Evolutionary conservation across 495 filamentous ascomycete species (phyloP).

Genomic region (Cryomyces minteri): DNA sequence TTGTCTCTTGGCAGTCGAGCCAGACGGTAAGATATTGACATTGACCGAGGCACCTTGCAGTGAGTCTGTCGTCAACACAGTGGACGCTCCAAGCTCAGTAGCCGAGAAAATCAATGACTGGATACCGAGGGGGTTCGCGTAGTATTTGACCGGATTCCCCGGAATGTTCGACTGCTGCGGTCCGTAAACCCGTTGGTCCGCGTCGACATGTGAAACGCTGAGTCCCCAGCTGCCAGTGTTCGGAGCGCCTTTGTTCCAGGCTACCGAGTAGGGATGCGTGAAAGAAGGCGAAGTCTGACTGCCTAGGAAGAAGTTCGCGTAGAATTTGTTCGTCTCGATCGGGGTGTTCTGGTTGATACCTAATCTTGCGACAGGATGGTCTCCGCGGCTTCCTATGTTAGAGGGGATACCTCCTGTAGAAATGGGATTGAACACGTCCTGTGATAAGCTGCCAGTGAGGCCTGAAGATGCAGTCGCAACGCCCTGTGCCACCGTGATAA

Average conservation of each 20-base stretch:
- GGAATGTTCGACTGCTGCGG: constrained; percentile 31
- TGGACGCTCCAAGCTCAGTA: constrained; percentile 40
- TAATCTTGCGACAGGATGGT: constrained; percentile 17
- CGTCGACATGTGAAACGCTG: constrained; percentile 51
- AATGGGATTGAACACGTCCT: no score
- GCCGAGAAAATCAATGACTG: constrained; percentile 69
- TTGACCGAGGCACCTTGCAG: constrained; percentile 53
- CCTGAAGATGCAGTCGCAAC: no score
- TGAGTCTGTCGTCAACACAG: constrained; percentile 41
- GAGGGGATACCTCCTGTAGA: no score
- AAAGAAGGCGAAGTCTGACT: constrained; percentile 51
- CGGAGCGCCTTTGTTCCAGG: constrained; percentile 57
- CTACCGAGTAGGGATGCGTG: constrained; percentile 71
- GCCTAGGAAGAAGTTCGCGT: constrained; percentile 72
- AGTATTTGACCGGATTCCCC: constrained; percentile 49
- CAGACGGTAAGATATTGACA: constrained; percentile 40
- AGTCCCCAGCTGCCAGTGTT: constrained; percentile 55
- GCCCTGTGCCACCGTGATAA: no score
- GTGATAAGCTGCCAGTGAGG: no score
- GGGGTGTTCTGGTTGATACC: constrained; percentile 27
- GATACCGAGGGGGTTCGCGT: constrained; percentile 65
- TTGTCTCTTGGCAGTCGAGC: constrained; percentile 18
- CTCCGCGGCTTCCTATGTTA: constrained; percentile 3
- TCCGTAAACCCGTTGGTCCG: constrained; percentile 44
- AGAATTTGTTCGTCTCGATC: constrained; percentile 80